Percentiles rank a stretch among this genome's conserved stretches.
Conservation (phyloP, 2,329 filamentous ascomycete genomes). For the Verticillium longisporum region DNA sequence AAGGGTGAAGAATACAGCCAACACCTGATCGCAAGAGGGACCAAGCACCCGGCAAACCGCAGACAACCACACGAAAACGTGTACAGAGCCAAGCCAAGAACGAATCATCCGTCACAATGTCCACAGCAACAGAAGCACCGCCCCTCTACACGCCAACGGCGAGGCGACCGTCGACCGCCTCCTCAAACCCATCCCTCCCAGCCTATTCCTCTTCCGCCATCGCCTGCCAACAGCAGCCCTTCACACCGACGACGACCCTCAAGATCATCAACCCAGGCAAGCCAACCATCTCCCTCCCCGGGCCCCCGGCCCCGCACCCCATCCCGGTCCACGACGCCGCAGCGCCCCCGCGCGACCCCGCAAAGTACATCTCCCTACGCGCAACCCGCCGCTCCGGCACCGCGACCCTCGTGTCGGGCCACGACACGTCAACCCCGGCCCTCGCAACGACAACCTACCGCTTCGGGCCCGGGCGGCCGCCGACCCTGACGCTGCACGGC, state of each 20-base stretch:
- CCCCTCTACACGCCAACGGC: background rate
- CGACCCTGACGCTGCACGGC: constrained; percentile 30
- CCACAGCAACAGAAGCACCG: background rate
- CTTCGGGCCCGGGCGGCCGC: constrained; percentile 47
- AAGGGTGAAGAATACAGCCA: no score
- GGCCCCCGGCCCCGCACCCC: constrained; percentile 24
- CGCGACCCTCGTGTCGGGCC: constrained; percentile 38
- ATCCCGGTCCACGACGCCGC: constrained; percentile 34
- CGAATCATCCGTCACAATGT: background rate
- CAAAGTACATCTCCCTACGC: constrained; percentile 46
- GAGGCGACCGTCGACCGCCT: constrained; percentile 7
- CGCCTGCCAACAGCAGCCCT: constrained; percentile 16
- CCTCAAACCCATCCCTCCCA: constrained; percentile 16
- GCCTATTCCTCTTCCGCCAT: constrained; percentile 16
- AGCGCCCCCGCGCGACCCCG: constrained; percentile 7
- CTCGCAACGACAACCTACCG: constrained; percentile 49
- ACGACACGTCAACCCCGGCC: constrained; percentile 21
- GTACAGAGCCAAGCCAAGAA: background rate
- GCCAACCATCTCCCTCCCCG: constrained; percentile 32
- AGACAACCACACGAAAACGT: no score
- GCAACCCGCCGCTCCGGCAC: constrained; percentile 37
- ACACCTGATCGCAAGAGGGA: no score
- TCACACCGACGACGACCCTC: constrained; percentile 35
- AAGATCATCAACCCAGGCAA: constrained; percentile 43
- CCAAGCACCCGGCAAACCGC: no score